A percentile compares a stretch with the other conserved stretches of the same genome.
Conservation (phyloP, 768 basidiomycete species). For the Rhizopogon vesiculosus region DNA sequence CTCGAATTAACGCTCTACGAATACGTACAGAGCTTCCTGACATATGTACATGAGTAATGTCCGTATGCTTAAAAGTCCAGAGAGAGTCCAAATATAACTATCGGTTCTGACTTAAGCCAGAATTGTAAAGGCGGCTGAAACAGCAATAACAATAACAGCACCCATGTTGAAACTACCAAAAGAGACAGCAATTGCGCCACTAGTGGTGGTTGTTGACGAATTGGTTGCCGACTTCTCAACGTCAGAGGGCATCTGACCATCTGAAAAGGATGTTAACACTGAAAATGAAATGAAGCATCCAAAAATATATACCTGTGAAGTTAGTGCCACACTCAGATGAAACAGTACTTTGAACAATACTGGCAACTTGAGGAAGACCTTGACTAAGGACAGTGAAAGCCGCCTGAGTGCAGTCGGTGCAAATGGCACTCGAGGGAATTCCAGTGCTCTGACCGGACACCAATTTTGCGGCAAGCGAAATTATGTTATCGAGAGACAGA, state of each 20-base stretch:
- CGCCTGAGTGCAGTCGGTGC: constrained; percentile 51
- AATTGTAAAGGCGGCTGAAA: constrained; percentile 30
- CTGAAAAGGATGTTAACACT: constrained; percentile 13
- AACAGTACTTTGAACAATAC: constrained; percentile 22
- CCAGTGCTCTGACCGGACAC: constrained; percentile 3
- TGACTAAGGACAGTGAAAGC: constrained; percentile 39
- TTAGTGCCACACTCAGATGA: constrained; percentile 40
- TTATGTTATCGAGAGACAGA: constrained; percentile 15
- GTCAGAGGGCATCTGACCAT: constrained; percentile 25
- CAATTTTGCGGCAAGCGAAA: constrained; percentile 6
- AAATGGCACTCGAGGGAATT: constrained; percentile 37
- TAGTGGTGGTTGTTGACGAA: constrained; percentile 10
- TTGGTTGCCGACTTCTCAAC: constrained; percentile 21
- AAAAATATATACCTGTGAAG: constrained; percentile 42
- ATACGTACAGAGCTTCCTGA: neutral
- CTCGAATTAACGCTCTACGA: neutral
- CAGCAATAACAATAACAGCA: constrained; percentile 23
- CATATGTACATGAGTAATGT: neutral
- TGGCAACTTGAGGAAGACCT: constrained; percentile 31
- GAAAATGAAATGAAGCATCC: neutral
- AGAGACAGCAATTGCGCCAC: constrained; percentile 18
- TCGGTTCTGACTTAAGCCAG: constrained; percentile 22
- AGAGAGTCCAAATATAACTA: neutral
- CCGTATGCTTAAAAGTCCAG: neutral
- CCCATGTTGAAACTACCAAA: constrained; percentile 19